phyloP scores from a whole-genome alignment of 768 basidiomycete genomes.

The Fistulinella prunicolor region DNA sequence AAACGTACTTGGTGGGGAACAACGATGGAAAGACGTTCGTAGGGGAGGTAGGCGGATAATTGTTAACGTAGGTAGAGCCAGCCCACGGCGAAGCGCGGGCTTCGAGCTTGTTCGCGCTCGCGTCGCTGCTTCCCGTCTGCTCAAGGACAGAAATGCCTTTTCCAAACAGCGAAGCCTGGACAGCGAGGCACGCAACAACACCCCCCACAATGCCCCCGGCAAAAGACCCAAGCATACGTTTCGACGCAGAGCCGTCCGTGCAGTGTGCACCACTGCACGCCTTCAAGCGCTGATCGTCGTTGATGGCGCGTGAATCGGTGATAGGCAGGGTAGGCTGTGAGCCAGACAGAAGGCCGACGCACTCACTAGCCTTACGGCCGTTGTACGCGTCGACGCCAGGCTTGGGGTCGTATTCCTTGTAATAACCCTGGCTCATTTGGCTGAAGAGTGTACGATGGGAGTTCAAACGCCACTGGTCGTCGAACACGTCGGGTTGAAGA shows the following conservation, averaged over 20 bases:
- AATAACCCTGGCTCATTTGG: conserved; percentile 11
- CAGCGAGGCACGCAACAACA: conserved; percentile 45
- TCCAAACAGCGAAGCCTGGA: conserved; percentile 44
- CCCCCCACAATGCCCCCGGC: conserved; percentile 55
- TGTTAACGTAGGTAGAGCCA: conserved; percentile 66
- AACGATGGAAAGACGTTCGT: conserved; percentile 70
- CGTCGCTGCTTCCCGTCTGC: background rate
- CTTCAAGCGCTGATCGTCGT: too few species aligned
- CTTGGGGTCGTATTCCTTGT: conserved; percentile 40
- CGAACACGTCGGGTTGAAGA: too few species aligned
- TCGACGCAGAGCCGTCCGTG: conserved; percentile 9
- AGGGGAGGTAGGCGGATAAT: conserved; percentile 69
- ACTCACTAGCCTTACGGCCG: conserved; percentile 23
- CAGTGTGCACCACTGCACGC: conserved; percentile 18
- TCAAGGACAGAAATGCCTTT: background rate
- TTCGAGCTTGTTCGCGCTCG: conserved; percentile 17
- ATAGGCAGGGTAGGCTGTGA: conserved; percentile 13
- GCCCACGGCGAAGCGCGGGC: conserved; percentile 61
- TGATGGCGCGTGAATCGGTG: conserved; percentile 3
- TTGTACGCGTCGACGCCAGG: conserved; percentile 26
- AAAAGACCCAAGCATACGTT: conserved; percentile 41
- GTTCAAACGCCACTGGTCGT: too few species aligned
- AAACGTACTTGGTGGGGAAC: conserved; percentile 60
- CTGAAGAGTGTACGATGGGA: too few species aligned
- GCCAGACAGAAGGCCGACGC: conserved; percentile 37